These are phyloP conservation scores for Pouteria glomerata DNA, from an alignment of 148 eudicot species.

Conservation along the genomic window DNA sequence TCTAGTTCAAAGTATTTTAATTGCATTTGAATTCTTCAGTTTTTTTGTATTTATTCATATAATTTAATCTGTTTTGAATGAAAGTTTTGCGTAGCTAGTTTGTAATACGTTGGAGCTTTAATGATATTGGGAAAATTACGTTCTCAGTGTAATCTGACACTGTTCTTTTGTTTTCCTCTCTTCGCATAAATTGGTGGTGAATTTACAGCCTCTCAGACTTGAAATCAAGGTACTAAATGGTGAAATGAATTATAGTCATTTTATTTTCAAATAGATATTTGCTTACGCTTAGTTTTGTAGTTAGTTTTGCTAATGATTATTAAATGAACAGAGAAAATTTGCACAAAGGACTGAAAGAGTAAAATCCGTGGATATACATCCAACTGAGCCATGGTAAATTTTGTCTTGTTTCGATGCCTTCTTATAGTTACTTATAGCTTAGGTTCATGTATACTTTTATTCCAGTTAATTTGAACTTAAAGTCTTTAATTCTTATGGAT, in stretches of 20 bases:
- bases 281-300: not conserved
- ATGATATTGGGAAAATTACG: not conserved
- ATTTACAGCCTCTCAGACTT: slow-evolving; percentile 45
- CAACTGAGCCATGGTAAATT: slow-evolving; percentile 65
- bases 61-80: not conserved
- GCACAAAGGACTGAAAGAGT: slow-evolving; percentile 69
- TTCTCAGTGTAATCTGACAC: not conserved
- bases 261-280: not conserved
- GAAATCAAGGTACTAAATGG: slow-evolving; percentile 45
- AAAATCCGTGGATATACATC: slow-evolving; percentile 76
- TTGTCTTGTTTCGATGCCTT: not conserved
- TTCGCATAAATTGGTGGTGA: not conserved
- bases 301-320: not conserved
- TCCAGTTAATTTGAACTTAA: not conserved
- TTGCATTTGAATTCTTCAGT: not conserved
- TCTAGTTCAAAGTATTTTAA: not conserved
- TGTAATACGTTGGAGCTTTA: not conserved
- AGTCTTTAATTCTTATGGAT: not conserved
- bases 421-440: not conserved
- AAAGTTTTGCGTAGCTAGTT: no score
- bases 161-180: not conserved
- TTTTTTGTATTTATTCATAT: no score
- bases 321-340: slow-evolving; percentile 51
- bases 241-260: not conserved
- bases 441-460: not conserved